These are phyloP conservation scores for Paramecium biaurelia DNA, from an alignment of 73 alveolate species.

Conservation along the genomic window DNA sequence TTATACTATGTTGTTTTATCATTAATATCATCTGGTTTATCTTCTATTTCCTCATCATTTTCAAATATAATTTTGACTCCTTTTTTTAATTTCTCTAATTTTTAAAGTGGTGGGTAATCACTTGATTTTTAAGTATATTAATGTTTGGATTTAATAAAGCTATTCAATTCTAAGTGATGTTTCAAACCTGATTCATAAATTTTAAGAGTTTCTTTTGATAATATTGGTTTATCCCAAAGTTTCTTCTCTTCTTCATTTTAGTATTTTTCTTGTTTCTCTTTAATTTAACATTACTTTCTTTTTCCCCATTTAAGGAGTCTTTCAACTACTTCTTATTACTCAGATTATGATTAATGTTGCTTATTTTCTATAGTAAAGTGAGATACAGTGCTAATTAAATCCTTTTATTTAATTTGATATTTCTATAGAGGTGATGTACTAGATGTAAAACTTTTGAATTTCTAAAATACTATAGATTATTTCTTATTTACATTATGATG, in stretches of 20 bases:
- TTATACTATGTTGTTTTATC: neutral
- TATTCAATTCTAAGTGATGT: neutral
- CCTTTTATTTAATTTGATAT: neutral
- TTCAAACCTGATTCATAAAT: neutral
- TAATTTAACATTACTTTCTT: neutral
- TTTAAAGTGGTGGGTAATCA: neutral
- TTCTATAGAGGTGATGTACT: neutral
- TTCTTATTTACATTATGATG: slow-evolving; percentile 6
- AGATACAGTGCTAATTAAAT: neutral
- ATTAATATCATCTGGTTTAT: neutral
- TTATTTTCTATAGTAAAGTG: neutral
- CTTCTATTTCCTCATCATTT: neutral
- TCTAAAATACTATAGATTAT: slow-evolving; percentile 3
- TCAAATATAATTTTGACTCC: neutral
- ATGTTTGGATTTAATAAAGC: neutral
- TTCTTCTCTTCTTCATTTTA: neutral
- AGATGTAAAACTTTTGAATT: neutral
- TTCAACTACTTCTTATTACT: neutral
- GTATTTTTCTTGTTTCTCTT: neutral
- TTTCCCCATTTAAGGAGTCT: neutral
- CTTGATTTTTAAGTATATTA: neutral
- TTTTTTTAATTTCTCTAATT: neutral
- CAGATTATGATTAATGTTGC: neutral
- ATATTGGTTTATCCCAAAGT: neutral
- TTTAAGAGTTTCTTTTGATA: neutral